These are phyloP conservation scores for Xerocomus cyaneibrunnescens DNA, from an alignment of 1,284 basidiomycete species.

Conservation along the genomic window DNA sequence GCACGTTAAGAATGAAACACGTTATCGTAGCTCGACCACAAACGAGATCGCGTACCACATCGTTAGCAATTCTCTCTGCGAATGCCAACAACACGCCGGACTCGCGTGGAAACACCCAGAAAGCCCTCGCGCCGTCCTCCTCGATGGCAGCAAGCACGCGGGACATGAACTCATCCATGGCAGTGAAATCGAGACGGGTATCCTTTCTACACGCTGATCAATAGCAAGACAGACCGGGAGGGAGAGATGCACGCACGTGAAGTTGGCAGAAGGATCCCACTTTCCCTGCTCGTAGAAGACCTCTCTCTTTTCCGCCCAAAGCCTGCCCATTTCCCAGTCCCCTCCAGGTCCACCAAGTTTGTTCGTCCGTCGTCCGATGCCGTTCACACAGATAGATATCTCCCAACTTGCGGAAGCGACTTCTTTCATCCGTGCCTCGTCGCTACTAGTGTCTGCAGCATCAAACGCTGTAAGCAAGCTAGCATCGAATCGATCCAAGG, in stretches of 20 bases:
- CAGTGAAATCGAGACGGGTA: constrained; percentile 58
- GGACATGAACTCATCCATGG: constrained; percentile 91
- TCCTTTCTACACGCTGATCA: constrained; percentile 22
- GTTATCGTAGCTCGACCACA: neutral
- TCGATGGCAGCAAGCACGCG: constrained; percentile 64
- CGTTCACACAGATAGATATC: constrained; percentile 48
- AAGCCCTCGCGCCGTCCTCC: constrained; percentile 78
- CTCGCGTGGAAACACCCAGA: constrained; percentile 80
- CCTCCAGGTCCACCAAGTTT: constrained; percentile 31
- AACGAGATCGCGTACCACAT: constrained; percentile 55
- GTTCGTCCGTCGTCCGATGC: constrained; percentile 36
- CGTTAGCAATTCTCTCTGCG: constrained; percentile 71
- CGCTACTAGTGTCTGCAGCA: constrained; percentile 59
- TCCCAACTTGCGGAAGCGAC: constrained; percentile 85
- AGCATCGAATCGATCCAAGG: constrained; percentile 87
- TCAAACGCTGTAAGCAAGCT: constrained; percentile 84
- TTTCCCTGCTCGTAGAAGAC: constrained; percentile 85
- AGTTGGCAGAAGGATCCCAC: constrained; percentile 60
- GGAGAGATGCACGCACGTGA: constrained; percentile 10
- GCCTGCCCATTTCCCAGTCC: constrained; percentile 91
- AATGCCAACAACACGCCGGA: constrained; percentile 75
- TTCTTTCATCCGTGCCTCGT: constrained; percentile 74
- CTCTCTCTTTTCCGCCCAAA: constrained; percentile 93
- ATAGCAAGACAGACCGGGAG: neutral
- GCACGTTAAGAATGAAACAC: neutral